Base-by-base conservation (phyloP, 441 rosid species). In the Pelargonium cotyledonis region DNA sequence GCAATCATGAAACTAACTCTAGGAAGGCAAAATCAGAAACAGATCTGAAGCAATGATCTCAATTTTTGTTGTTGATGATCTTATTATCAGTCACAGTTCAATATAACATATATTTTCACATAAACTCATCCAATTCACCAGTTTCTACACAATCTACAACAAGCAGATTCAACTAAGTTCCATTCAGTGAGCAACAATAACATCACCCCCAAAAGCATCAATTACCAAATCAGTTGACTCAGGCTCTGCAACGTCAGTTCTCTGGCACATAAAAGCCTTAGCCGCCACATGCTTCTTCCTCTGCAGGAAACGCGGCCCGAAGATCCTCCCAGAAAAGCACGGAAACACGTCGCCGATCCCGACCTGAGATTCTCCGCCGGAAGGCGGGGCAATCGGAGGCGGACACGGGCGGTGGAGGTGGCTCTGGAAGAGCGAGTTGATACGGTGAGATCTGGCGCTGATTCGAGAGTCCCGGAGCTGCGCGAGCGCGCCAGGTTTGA, bases 401-500 rank as follows among this genome's bases (percentile, higher is more conserved):
- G 62, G 31, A 1, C 74, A 44, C 10, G n/a, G 6, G 60, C 58
- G 49, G 26, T n/a, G 19, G 11, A 65, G 57, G 11, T 57, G 63
- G 66, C 55, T 60, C 55, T 73, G 78, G 51, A 53, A 21, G 65
- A 76, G 55, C 4, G 83, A 62, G 65, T 63, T 61, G 16, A 65
- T 46, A 6, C 81, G 75, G 70, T 75, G 79, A 3, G 84, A 73
- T 70, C 83, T 77, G 49, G 81, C 80, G 71, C 72, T 79, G 78
- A 84, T 81, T 46, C 80, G 74, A 0, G 84, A 79, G 71, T 84
- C 85, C 35, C 83, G 63, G 23, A 84, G 79, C 7, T 73, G 82
- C 0, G 87, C 87, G 11, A 84, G 77, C 19, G 85, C 83, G 7
- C 85, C 85, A 0, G 87, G 85, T 43, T 81, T 84, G 6, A 84